Evolutionary conservation across 805 yeast genomes (phyloP).

Genomic region (Spathaspora passalidarum): DNA sequence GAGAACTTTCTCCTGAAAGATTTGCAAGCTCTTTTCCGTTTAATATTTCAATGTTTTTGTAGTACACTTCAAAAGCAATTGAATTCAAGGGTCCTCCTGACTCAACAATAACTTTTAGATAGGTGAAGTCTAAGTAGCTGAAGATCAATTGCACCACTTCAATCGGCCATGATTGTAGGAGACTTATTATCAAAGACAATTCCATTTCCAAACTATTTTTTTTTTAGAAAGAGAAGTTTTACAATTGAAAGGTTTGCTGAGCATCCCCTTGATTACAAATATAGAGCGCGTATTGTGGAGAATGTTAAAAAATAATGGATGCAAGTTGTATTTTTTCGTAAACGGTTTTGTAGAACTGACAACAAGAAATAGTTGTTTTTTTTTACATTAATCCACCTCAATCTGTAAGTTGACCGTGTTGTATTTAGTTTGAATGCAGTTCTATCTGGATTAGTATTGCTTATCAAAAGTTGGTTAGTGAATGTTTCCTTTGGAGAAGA

Average conservation of each 20-base stretch:
- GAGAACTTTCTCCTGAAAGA: neutral
- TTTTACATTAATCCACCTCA: too few species aligned
- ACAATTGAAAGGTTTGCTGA: neutral
- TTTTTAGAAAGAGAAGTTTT: neutral
- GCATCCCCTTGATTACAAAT: neutral
- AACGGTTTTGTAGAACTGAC: too few species aligned
- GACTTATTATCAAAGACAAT: neutral
- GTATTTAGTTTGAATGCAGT: too few species aligned
- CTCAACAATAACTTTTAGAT: neutral
- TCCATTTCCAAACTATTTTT: neutral
- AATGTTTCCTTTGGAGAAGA: too few species aligned
- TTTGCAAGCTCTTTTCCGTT: neutral
- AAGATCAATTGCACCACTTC: neutral
- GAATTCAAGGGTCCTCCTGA: neutral
- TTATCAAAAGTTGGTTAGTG: too few species aligned
- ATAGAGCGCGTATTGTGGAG: neutral
- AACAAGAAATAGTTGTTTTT: too few species aligned
- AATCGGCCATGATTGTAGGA: neutral
- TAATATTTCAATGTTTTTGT: neutral
- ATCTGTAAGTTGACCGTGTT: too few species aligned
- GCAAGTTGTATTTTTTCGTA: neutral
- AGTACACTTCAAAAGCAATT: neutral
- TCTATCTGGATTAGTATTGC: too few species aligned
- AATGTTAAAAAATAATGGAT: neutral
- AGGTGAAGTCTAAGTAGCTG: neutral